These are phyloP conservation scores for Clavispora fructus DNA, from an alignment of 805 yeast species.

Conservation along the genomic window DNA sequence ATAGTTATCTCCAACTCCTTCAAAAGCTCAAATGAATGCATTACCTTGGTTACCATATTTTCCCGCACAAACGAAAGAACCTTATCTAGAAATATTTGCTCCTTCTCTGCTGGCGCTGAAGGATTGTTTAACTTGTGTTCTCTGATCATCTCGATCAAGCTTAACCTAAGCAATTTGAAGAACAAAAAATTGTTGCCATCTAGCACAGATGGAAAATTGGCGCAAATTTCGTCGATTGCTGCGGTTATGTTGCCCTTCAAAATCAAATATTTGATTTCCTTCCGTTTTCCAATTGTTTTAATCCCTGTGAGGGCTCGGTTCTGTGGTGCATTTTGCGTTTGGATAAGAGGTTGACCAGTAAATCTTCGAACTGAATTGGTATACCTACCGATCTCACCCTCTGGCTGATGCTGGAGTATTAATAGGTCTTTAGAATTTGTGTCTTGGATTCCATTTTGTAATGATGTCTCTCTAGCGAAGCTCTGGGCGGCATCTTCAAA, in stretches of 20 bases:
- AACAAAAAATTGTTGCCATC: slow-evolving; percentile 62
- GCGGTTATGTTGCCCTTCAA: slow-evolving; percentile 55
- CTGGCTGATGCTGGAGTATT: not conserved
- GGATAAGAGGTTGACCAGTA: not conserved
- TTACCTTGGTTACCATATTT: slow-evolving; percentile 57
- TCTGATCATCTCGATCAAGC: slow-evolving; percentile 76
- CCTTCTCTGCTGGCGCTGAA: not conserved
- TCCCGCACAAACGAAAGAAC: slow-evolving; percentile 57
- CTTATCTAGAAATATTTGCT: slow-evolving; percentile 42
- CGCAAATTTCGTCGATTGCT: slow-evolving; percentile 54
- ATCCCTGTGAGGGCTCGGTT: slow-evolving; percentile 26
- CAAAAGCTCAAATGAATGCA: slow-evolving; percentile 53
- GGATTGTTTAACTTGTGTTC: slow-evolving; percentile 24
- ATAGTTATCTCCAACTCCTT: slow-evolving; percentile 75
- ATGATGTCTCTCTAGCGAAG: slow-evolving; percentile 54
- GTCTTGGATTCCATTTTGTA: not conserved
- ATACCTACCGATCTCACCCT: not conserved
- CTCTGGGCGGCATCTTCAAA: slow-evolving; percentile 61
- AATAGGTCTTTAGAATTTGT: too few relatives aligned
- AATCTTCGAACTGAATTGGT: not conserved
- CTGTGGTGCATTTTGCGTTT: not conserved
- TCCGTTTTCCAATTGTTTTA: slow-evolving; percentile 50
- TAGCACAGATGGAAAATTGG: slow-evolving; percentile 57
- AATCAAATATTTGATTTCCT: slow-evolving; percentile 48
- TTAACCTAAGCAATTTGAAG: slow-evolving; percentile 66